Conservation (phyloP, 2,329 filamentous ascomycete genomes). For the Pyricularia grisea region DNA sequence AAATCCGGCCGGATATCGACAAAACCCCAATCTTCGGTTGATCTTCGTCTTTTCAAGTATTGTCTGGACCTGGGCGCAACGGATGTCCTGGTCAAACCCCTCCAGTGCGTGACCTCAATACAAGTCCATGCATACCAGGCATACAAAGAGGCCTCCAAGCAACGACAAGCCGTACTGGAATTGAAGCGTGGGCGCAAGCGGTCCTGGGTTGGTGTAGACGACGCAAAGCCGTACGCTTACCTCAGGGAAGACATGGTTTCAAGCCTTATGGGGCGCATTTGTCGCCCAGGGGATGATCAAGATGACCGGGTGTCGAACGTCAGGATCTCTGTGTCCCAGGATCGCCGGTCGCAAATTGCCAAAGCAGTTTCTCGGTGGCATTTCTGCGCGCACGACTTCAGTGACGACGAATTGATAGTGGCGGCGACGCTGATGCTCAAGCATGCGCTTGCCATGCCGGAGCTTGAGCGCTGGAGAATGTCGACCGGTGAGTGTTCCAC, state of each 20-base stretch:
- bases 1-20: conserved; percentile 19
- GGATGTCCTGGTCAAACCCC: conserved; percentile 74
- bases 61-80: conserved; percentile 81
- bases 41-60: conserved; percentile 46
- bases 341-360: conserved; percentile 57
- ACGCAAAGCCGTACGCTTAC: conserved; percentile 81
- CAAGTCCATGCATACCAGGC: conserved; percentile 78
- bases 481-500: conserved; percentile 51
- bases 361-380: conserved; percentile 68
- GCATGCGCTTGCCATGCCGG: conserved; percentile 74
- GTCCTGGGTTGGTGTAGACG: conserved; percentile 84
- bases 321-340: conserved; percentile 56
- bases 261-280: conserved; percentile 81
- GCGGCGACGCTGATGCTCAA: conserved; percentile 82
- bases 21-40: conserved; percentile 18
- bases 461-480: conserved; percentile 72
- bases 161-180: conserved; percentile 63
- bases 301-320: conserved; percentile 54
- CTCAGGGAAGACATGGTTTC: conserved; percentile 91
- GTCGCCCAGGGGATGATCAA: conserved; percentile 54
- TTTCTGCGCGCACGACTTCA: conserved; percentile 83
- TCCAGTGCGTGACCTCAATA: conserved; percentile 67
- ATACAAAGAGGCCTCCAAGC: conserved; percentile 64
- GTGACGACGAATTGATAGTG: conserved; percentile 82
- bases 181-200: conserved; percentile 69